Conservation (phyloP, 2,329 filamentous ascomycete genomes). For the Fusarium palustre region DNA sequence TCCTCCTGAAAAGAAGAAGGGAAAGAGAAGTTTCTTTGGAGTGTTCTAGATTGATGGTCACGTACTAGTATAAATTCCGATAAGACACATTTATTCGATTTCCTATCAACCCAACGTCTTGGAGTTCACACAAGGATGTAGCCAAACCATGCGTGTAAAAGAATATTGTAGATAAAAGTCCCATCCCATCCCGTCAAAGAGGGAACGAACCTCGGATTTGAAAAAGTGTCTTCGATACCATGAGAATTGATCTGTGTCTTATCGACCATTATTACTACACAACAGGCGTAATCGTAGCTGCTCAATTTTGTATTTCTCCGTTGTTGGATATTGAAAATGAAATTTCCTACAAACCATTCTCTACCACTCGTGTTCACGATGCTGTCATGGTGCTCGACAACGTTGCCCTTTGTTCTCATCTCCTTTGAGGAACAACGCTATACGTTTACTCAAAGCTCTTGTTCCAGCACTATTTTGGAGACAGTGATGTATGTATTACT, state of each 20-base stretch:
- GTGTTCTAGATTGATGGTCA: not conserved
- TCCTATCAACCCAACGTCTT: rapidly evolving
- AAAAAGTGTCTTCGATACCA: not conserved
- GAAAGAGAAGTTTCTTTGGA: conserved; percentile 11
- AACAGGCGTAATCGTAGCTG: too few species aligned
- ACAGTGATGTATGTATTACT: not conserved
- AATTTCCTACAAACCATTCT: too few species aligned
- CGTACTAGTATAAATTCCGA: not conserved
- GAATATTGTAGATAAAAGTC: not conserved
- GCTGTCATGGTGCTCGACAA: not conserved
- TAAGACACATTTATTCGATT: not conserved
- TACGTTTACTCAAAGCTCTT: not conserved
- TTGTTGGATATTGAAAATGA: too few species aligned
- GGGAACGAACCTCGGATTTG: not conserved
- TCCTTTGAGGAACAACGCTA: not conserved
- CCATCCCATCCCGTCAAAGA: not conserved
- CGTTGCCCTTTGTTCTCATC: not conserved
- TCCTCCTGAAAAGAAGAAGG: conserved; percentile 59
- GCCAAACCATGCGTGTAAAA: too few species aligned
- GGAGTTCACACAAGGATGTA: rapidly evolving
- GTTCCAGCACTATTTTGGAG: not conserved
- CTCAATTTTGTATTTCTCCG: not conserved
- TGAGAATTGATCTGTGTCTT: too few species aligned
- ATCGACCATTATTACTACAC: not conserved
- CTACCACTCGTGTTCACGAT: not conserved